Evolutionary conservation across 345 rosid species (phyloP), one percentile per base, ranked within the genome.

Genomic region (Microcos paniculata): DNA sequence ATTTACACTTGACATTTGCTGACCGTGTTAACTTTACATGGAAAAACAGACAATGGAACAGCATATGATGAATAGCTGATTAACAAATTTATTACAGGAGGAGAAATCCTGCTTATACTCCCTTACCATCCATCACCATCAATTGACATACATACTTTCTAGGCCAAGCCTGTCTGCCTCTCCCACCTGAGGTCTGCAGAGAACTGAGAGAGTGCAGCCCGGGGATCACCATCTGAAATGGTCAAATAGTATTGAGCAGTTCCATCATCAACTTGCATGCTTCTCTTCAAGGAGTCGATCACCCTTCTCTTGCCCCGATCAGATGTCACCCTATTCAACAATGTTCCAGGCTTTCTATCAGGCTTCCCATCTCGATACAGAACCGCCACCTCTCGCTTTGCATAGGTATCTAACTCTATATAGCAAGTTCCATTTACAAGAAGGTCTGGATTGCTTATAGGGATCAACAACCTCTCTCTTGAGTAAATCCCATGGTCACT

Each of bases 251-350:
- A 95, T 56, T 77, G 87, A 58, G 93, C 97, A 43, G 98, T 95
- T 70, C 86, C 96, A 79, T 90, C 98, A 73, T 95, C 96, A 7
- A 89, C 97, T 45, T 84, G 96, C 99, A 91, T 93, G 86, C 97
- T 91, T 88, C 98, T 88, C 83, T 80, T 91, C 51, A 94, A 67
- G 10, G 96, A 95, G 35, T 91, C 88, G 0, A 92, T 76, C 16
- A 94, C 74, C 77, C 85, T 88, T 81, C 82, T 84, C 84, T 82
- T 92, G 64, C 95, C 91, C 8, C 70, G 78, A 23, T 80, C 84
- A 46, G 97, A 89, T 74, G 85, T 75, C n/a, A 56, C 72, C 69
- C 82, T 56, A 31, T 58, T 86, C 53, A 81, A 73, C 43, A 79
- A 73, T 35, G 42, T 70, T 51, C 72, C 43, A 2, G 80, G 83